Evolutionary conservation across 805 yeast species (phyloP).

Genomic region (Torulaspora indica): DNA sequence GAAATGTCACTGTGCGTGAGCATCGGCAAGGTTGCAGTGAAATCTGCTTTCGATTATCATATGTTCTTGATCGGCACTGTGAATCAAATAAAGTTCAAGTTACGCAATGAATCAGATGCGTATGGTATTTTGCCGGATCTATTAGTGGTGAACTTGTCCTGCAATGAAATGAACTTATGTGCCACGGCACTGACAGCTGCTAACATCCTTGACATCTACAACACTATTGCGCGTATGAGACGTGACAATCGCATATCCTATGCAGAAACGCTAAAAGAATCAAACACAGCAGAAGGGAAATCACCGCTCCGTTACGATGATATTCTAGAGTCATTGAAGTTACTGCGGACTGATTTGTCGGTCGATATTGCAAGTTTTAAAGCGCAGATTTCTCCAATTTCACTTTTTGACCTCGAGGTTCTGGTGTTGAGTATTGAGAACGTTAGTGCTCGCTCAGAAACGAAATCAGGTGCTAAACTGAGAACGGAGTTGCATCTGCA

Average conservation of each 20-base stretch:
- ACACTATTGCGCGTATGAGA: constrained; percentile 62
- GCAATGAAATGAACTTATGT: constrained; percentile 54
- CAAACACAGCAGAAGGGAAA: constrained; percentile 35
- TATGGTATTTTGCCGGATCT: constrained; percentile 51
- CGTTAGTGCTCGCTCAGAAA: constrained; percentile 47
- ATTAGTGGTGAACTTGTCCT: constrained; percentile 47
- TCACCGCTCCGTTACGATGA: constrained; percentile 28
- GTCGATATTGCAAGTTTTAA: constrained; percentile 54
- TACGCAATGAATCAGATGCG: constrained; percentile 62
- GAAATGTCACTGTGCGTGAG: constrained; percentile 59
- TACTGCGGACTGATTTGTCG: constrained; percentile 62
- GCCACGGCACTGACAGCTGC: constrained; percentile 84
- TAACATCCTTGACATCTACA: constrained; percentile 70
- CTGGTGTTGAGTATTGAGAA: constrained; percentile 56
- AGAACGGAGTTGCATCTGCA: constrained; percentile 57
- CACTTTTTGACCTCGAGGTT: constrained; percentile 73
- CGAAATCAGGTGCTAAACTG: constrained; percentile 35
- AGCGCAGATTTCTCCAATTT: constrained; percentile 74
- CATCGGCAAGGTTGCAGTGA: constrained; percentile 50
- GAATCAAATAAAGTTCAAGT: constrained; percentile 44
- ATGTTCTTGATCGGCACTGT: constrained; percentile 65
- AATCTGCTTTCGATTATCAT: constrained; percentile 78
- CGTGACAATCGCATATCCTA: constrained; percentile 72
- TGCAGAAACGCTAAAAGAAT: constrained; percentile 65
- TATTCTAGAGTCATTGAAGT: constrained; percentile 29